phyloP scores from a whole-genome alignment of 177 flowering plant species.

The Vitis hybrid region DNA sequence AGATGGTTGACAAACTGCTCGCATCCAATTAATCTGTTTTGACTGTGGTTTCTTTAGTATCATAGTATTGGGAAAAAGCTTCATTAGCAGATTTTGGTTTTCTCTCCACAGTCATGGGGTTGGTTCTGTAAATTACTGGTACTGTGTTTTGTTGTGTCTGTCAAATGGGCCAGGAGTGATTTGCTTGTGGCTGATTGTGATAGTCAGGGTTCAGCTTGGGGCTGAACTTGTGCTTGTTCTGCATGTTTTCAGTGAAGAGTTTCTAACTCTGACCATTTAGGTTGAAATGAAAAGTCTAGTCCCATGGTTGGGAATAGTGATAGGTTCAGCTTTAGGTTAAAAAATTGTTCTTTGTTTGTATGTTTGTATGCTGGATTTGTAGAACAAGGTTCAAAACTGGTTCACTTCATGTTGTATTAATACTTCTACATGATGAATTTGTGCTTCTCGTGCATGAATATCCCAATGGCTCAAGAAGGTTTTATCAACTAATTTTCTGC shows the following conservation, averaged over 20 bases:
- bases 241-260: conserved; percentile 5
- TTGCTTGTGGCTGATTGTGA: conserved; percentile 10
- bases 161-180: conserved; percentile 12
- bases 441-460: too few relatives aligned
- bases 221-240: conserved; percentile 28
- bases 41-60: conserved; percentile 11
- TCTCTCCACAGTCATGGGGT: conserved; percentile 13
- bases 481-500: too few relatives aligned
- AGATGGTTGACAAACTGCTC: conserved; percentile 32
- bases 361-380: conserved; percentile 14
- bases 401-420: neutral
- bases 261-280: conserved; percentile 10
- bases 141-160: conserved; percentile 8
- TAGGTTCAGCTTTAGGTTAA: conserved; percentile 38
- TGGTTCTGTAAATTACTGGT: conserved; percentile 39
- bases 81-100: conserved; percentile 19
- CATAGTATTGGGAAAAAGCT: conserved; percentile 5
- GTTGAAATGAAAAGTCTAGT: conserved; percentile 5
- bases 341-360: conserved; percentile 22
- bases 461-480: too few relatives aligned
- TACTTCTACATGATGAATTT: neutral
- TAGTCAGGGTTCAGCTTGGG: conserved; percentile 32
- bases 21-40: conserved; percentile 14
- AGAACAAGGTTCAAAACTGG: neutral
- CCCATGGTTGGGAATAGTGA: neutral